Evolutionary conservation across 805 yeast species (phyloP).

Genomic region (Myxozyma melibiosi): DNA sequence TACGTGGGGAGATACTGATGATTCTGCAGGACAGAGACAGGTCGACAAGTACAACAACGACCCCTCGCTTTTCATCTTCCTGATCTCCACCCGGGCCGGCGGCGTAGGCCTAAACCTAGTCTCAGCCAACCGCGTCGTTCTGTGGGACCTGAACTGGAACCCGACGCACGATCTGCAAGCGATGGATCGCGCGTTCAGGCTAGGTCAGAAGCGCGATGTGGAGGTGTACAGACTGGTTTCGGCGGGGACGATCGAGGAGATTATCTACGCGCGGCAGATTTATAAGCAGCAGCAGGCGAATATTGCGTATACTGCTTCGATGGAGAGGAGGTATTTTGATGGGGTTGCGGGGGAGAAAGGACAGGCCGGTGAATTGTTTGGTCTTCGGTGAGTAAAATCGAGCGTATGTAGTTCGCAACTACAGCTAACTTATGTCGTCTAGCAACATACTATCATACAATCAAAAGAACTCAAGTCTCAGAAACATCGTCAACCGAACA

Average conservation of each 20-base stretch:
- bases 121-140: conserved; percentile 28
- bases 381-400: conserved; percentile 4
- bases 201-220: conserved; percentile 30
- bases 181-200: conserved; percentile 28
- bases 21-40: conserved; percentile 11
- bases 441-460: conserved; percentile 17
- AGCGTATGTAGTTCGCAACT: background rate
- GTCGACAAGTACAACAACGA: conserved; percentile 23
- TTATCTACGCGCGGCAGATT: conserved; percentile 29
- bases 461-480: conserved; percentile 5
- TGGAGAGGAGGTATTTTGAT: conserved; percentile 27
- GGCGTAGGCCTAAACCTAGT: conserved; percentile 30
- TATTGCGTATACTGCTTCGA: conserved; percentile 26
- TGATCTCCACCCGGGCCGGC: conserved; percentile 29
- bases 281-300: conserved; percentile 33
- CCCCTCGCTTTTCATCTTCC: conserved; percentile 17
- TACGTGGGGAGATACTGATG: background rate
- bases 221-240: conserved; percentile 28
- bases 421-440: background rate
- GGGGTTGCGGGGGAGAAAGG: conserved; percentile 25
- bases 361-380: conserved; percentile 25
- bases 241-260: conserved; percentile 28
- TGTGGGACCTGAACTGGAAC: conserved; percentile 31
- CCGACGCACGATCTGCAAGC: conserved; percentile 33
- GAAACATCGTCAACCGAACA: conserved; percentile 20